Evolutionary conservation across 768 basidiomycete genomes (phyloP).

Genomic region (Tremella yokohamensis): DNA sequence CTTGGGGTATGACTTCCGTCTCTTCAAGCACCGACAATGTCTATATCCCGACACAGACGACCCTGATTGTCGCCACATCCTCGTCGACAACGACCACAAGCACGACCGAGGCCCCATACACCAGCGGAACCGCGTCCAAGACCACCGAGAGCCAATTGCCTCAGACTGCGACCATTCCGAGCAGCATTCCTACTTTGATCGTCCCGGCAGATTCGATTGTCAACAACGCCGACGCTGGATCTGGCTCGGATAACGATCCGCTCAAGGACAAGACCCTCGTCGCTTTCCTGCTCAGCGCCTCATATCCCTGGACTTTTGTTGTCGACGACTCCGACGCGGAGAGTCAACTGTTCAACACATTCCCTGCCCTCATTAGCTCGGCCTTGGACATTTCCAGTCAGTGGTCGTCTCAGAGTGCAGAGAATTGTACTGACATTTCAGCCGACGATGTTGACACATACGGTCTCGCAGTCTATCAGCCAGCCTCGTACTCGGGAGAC

Average conservation of each 20-base stretch:
- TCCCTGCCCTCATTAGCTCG: constrained; percentile 58
- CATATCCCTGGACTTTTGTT: constrained; percentile 49
- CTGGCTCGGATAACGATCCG: constrained; percentile 27
- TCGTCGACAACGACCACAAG: background rate
- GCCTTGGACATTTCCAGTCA: constrained; percentile 54
- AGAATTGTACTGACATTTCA: constrained; percentile 15
- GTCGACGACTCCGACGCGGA: constrained; percentile 59
- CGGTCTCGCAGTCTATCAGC: constrained; percentile 69
- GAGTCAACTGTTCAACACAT: constrained; percentile 72
- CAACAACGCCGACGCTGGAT: constrained; percentile 33
- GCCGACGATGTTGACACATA: constrained; percentile 55
- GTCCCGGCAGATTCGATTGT: constrained; percentile 46
- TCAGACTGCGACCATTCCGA: constrained; percentile 44
- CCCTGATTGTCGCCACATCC: constrained; percentile 33
- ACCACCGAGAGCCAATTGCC: constrained; percentile 24
- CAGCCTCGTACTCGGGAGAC: constrained; percentile 60
- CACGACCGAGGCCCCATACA: background rate
- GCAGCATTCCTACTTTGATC: constrained; percentile 47
- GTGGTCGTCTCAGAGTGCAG: background rate
- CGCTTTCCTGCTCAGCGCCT: constrained; percentile 40
- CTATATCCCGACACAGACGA: constrained; percentile 38
- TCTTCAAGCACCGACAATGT: constrained; percentile 21
- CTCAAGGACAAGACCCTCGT: constrained; percentile 41
- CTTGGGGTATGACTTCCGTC: background rate
- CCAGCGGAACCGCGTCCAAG: background rate